phyloP scores from a whole-genome alignment of 225 moss, liverwort and hornwort genomes.

The Asterella californica region DNA sequence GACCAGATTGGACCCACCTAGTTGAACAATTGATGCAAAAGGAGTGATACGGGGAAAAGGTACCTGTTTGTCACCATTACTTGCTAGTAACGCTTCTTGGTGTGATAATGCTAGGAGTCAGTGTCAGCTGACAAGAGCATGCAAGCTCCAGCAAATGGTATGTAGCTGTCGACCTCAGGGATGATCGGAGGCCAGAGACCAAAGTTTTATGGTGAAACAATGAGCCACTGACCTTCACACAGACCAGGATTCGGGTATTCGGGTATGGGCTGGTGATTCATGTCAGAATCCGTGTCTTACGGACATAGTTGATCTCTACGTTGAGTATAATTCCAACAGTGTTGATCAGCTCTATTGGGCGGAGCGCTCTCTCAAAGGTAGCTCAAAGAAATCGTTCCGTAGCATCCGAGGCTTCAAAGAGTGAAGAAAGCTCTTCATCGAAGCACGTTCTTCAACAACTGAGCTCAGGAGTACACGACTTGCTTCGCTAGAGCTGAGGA shows the following conservation, averaged over 20 bases:
- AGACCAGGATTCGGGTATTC: background rate
- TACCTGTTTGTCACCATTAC: background rate
- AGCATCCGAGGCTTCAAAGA: background rate
- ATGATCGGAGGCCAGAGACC: background rate
- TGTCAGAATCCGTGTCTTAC: background rate
- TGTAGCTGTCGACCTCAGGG: background rate
- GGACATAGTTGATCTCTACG: background rate
- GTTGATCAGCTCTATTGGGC: background rate
- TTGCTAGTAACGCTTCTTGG: background rate
- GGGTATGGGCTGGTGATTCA: background rate
- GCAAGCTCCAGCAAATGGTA: background rate
- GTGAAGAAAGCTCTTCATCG: background rate
- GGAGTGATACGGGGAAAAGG: background rate
- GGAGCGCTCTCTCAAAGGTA: background rate
- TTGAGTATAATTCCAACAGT: background rate
- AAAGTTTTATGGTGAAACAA: background rate
- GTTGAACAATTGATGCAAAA: background rate
- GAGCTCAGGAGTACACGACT: background rate
- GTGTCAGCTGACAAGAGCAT: background rate
- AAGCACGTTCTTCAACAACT: background rate
- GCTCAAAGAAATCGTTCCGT: background rate
- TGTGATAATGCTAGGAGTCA: background rate
- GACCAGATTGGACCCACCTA: background rate
- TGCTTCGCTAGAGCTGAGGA: background rate
- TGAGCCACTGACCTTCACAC: background rate